Evolutionary conservation across 306 rosid genomes (phyloP), one percentile per base, ranked within the genome.

Genomic region (Boehmeria nivea): DNA sequence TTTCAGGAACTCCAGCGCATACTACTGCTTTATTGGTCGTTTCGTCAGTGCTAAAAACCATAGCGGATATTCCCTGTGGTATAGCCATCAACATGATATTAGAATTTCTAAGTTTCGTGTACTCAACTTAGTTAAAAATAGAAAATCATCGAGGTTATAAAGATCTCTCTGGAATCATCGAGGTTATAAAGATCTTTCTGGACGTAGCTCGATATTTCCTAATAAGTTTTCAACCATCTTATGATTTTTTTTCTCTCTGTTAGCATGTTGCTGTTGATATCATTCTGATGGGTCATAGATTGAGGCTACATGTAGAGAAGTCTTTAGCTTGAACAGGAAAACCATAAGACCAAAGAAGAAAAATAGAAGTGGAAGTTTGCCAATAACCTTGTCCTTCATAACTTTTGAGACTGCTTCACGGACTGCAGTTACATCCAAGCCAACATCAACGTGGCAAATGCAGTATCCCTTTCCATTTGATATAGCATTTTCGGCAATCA

Each of bases 1-100:
- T 81, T 52, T 57, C 87, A 1, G 93, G 96, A 40, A 91, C 99
- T 57, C 99, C 99, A 37, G 99, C 99, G 75, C 99, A 91, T 50
- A 82, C 85, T 53, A 91, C 93, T 56, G 84, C 95, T 69, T 91
- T 91, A 63, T 91, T 91, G 52, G 95, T 76, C 24, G 87, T 73
- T 54, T 71, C 76, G 51, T 91, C 99, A 0, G 73, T 83, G 82
- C 99, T 91, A 69, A 91, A 87, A 60, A 91, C 89, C 93, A 91
- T 91, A 47, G 80, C 87, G 36, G 99, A 63, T 56, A 87, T 62
- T 26, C 79, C 96, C 96, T 91, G 96, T 60, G 82, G 95, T 60
- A 60, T 73, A 76, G 43, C 38, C 53, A 60, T 57, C 68, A 73
- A 23, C 37, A 66, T 22, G 33, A 45, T 43, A 17, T 59, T 42